Evolutionary conservation across 2,329 filamentous ascomycete genomes (phyloP), one percentile per base, ranked within the genome.

Genomic region (Mariannaea elegans): DNA sequence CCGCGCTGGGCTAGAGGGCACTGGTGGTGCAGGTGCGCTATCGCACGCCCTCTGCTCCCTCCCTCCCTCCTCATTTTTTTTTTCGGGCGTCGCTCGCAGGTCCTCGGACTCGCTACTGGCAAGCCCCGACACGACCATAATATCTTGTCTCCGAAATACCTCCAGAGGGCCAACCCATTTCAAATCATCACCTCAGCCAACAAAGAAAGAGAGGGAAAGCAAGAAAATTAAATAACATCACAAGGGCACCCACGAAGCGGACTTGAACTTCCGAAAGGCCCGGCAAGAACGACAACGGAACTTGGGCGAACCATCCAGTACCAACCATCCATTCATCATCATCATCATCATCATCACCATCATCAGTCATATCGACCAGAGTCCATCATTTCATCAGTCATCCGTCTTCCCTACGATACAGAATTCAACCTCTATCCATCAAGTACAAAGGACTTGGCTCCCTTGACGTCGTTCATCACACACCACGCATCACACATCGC

Each of bases 271-370:
- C 42, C 27, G 38, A 47, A 16, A 48, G 9, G 24, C 24, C 24
- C 24, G 24, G 24, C 24, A 53, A 56, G 42, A 16, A 48, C 61
- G 46, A 56, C 45, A 46, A 50, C 55, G 42, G 59, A 64, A 62
- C 29, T 16, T 39, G 24, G 38, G 24, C 59, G 55, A 64, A 59
- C 29, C 53, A 44, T 46, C 59, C 27, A 55, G 41, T n/a, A 38
- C 29, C 48, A 42, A 27, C 24, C 9, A 56, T 42, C 18, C 29
- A 49, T 42, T 23, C 19, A 36, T 49, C 21, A n/a, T 54, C 29
- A 46, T 46, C 51, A 29, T 42, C 49, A 29, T 41, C 52, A 58
- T 38, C 55, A 58, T 48, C 53, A 42, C 47, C 51, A 45, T 34
- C 29, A 23, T 18, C 27, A 47, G 42, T 29, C 48, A 53, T 39